Conservation (phyloP, 768 basidiomycete genomes). For the Boletus coccyginus region DNA sequence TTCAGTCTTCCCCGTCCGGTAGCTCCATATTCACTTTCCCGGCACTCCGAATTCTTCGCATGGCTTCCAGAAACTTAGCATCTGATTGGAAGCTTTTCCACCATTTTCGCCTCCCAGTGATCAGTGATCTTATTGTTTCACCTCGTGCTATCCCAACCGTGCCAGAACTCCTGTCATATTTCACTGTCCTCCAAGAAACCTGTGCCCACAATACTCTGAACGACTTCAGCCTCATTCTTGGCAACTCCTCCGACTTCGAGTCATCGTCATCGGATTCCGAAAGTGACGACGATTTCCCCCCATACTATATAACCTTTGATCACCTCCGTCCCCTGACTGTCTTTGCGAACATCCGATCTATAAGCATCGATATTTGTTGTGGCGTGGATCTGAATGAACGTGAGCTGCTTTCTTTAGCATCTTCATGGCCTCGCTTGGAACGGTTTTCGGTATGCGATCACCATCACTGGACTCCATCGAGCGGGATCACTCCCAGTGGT, state of each 20-base stretch:
- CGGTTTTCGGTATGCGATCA: not conserved
- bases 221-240: not conserved
- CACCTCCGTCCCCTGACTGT: not conserved
- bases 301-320: not conserved
- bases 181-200: not conserved
- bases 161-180: not conserved
- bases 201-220: not conserved
- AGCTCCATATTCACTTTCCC: not conserved
- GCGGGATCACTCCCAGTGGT: constrained; percentile 8
- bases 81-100: not conserved
- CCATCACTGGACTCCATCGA: not conserved
- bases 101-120: not conserved
- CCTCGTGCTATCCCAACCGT: not conserved
- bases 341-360: constrained; percentile 5
- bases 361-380: not conserved
- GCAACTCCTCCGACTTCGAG: not conserved
- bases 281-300: too few relatives aligned
- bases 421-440: constrained; percentile 13
- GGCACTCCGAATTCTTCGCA: not conserved
- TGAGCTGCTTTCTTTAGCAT: constrained; percentile 10
- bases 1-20: not conserved
- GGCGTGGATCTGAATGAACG: constrained; percentile 3
- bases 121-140: not conserved
- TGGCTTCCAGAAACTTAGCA: not conserved
- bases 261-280: not conserved